Base-by-base conservation (phyloP, 805 yeast genomes). In the Yamadazyma takamatsuzukensis region DNA sequence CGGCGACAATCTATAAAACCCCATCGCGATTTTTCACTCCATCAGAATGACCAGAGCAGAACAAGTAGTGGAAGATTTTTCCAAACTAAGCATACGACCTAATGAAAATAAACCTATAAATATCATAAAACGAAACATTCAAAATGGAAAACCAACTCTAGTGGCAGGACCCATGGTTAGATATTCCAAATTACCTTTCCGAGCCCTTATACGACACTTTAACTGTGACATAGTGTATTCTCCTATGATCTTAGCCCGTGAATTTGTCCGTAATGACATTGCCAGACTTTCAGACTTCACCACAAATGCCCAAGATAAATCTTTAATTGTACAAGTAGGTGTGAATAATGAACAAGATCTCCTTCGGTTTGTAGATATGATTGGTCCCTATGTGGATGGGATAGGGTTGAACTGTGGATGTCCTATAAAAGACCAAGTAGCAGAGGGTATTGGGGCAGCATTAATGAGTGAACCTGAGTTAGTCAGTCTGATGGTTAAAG, bases 401-500 rank as follows among this genome's bases (percentile, higher is more conserved):
- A 78, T 93, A 25, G 97, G 97, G 0, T 70, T 93, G 37, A 93
- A 93, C 64, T 93, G 97, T 59, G 98, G 98, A 0, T 93, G 98
- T 61, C 98, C 98, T 1, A 88, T 93, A 32, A 83, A 81, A 41
- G 97, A 90, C 43, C 97, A 93, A 56, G 84, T 86, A 10, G 70
- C 95, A 27, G 96, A 88, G 54, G 98, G 97, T 15, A 89, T 93
- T 11, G 98, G 98, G 4, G 96, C 97, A 2, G 97, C 97, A 0
- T 68, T 93, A 36, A 89, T 93, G 85, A 68, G 80, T 17, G 80
- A 84, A 41, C 83, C 89, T 2, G 88, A 85, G 22, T 62, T 79
- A 30, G 93, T 93, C 4, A 76, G 89, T 1, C 68, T 72, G 3
- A 84, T 93, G 96, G 95, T 93, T 5, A 61, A 68, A 27, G 86